Evolutionary conservation across 2,329 filamentous ascomycete genomes (phyloP).

Genomic region (Trichoderma gracile): DNA sequence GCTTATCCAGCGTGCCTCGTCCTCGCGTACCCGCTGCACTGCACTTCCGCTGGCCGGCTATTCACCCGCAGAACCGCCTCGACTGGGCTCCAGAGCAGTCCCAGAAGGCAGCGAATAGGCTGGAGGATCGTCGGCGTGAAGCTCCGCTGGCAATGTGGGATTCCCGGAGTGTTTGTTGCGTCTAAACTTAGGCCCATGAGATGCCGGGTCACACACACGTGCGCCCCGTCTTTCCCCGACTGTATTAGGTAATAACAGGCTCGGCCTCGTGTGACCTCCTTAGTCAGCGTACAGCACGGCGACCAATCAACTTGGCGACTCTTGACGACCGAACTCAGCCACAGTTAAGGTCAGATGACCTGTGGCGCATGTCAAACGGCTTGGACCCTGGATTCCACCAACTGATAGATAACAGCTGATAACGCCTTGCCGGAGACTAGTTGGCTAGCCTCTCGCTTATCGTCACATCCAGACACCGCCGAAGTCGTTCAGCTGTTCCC

Average conservation of each 20-base stretch:
- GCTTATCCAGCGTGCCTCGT: background rate
- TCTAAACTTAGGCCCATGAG: background rate
- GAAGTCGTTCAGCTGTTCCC: slow-evolving; percentile 5
- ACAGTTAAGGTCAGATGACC: background rate
- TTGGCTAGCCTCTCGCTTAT: slow-evolving; percentile 20
- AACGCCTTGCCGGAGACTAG: background rate
- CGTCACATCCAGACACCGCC: slow-evolving; percentile 23
- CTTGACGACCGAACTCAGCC: background rate
- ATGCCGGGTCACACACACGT: background rate
- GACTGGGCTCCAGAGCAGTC: background rate
- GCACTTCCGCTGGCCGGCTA: background rate
- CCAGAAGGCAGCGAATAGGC: background rate
- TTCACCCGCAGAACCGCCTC: background rate
- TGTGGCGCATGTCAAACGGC: slow-evolving; percentile 16
- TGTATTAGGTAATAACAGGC: background rate
- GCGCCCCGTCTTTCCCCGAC: background rate
- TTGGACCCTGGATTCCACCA: background rate
- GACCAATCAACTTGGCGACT: too few relatives aligned
- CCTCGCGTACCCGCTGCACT: background rate
- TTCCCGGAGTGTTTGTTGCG: background rate
- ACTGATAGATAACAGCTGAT: background rate
- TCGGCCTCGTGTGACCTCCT: background rate
- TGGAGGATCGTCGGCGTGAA: background rate
- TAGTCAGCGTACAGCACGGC: background rate
- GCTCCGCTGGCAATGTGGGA: background rate